These are phyloP conservation scores for Colletotrichum noveboracense DNA, from an alignment of 2,329 filamentous ascomycete genomes.

Conservation along the genomic window DNA sequence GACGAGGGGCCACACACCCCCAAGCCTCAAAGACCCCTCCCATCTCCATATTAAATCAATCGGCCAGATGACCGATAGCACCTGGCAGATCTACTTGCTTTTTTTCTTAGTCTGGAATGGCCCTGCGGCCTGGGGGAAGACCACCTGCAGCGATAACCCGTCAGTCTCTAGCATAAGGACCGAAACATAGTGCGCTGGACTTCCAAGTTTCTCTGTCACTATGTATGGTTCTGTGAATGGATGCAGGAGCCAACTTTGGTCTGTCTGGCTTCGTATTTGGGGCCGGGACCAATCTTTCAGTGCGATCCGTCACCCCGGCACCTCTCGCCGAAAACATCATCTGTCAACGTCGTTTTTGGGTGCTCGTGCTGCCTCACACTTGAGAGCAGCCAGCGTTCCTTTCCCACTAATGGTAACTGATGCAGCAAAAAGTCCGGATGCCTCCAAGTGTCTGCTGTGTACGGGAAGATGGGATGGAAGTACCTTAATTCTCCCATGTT, in stretches of 20 bases:
- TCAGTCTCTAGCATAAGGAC: background rate
- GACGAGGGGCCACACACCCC: background rate
- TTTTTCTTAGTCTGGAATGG: conserved; percentile 1
- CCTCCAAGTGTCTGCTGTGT: background rate
- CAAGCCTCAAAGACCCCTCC: conserved; percentile 13
- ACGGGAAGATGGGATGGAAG: conserved; percentile 2
- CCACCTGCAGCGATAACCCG: background rate
- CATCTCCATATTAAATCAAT: conserved; percentile 17
- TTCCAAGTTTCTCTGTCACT: background rate
- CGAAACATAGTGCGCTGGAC: background rate
- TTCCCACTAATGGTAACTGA: conserved; percentile 3
- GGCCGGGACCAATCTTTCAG: background rate
- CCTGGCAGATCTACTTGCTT: conserved; percentile 17
- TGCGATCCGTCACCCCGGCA: background rate
- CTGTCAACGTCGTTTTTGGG: background rate
- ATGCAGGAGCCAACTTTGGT: background rate
- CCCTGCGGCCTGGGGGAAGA: background rate
- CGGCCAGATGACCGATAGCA: conserved; percentile 18
- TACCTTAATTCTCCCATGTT: conserved; percentile 18
- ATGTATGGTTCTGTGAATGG: background rate
- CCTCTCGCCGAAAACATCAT: background rate
- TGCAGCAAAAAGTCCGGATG: background rate
- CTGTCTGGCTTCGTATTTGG: background rate
- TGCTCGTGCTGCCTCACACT: background rate
- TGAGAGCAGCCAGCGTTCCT: background rate